These are phyloP conservation scores for Ophiocordyceps polyrhachis-furcata DNA, from an alignment of 2,329 filamentous ascomycete species.

Conservation along the genomic window DNA sequence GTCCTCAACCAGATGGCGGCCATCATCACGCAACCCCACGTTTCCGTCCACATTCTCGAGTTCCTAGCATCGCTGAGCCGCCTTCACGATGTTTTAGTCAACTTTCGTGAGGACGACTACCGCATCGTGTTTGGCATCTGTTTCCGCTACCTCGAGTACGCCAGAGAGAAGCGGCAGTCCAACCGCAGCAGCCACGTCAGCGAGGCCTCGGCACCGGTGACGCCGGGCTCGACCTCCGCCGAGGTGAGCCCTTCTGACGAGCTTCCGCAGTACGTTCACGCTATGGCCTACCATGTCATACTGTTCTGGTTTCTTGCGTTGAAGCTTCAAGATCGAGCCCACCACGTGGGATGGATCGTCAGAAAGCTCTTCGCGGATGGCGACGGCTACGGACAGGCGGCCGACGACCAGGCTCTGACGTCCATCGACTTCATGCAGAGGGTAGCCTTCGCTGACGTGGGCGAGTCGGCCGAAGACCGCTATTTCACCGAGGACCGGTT, in stretches of 20 bases:
- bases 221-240: conserved; percentile 4
- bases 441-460: conserved; percentile 67
- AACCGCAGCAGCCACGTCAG: conserved; percentile 25
- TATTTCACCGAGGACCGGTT: conserved; percentile 46
- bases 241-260: conserved; percentile 38
- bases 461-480: conserved; percentile 51
- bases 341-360: conserved; percentile 77
- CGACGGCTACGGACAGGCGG: conserved; percentile 46
- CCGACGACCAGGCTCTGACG: conserved; percentile 85
- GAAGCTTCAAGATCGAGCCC: conserved; percentile 65
- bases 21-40: conserved; percentile 82
- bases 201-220: conserved; percentile 18
- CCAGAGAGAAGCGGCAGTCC: conserved; percentile 44
- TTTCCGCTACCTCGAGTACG: conserved; percentile 81
- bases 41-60: conserved; percentile 88
- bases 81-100: conserved; percentile 66
- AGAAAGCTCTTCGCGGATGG: conserved; percentile 68
- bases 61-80: conserved; percentile 83
- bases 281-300: conserved; percentile 85
- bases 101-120: conserved; percentile 82
- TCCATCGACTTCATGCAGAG: conserved; percentile 92
- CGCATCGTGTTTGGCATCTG: conserved; percentile 90
- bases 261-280: conserved; percentile 82
- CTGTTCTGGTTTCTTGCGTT: conserved; percentile 92
- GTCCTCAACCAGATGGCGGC: conserved; percentile 88